Conservation (phyloP, 2,329 filamentous ascomycete species). For the Cucurbitaria berberidis region DNA sequence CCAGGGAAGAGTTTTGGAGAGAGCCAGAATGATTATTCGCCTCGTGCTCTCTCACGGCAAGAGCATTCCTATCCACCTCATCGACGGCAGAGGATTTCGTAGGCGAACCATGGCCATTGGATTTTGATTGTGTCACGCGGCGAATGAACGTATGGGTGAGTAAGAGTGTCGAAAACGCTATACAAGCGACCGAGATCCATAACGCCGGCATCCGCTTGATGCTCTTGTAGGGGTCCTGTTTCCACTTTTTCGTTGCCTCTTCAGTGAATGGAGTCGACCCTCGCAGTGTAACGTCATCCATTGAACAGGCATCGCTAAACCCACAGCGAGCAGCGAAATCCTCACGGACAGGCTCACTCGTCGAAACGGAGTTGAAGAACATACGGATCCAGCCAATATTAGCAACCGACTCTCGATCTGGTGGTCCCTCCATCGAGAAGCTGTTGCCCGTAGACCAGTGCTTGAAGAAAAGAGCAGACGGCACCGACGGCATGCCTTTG, state of each 20-base stretch:
- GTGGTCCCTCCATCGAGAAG: slow-evolving; percentile 55
- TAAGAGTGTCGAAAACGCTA: slow-evolving; percentile 36
- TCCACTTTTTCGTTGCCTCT: slow-evolving; percentile 36
- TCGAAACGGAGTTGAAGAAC: slow-evolving; percentile 58
- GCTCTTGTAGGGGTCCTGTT: slow-evolving; percentile 31
- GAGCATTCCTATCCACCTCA: slow-evolving; percentile 8
- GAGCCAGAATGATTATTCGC: not conserved
- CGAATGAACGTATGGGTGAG: slow-evolving; percentile 40
- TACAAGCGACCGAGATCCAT: slow-evolving; percentile 40
- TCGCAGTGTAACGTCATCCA: slow-evolving; percentile 44
- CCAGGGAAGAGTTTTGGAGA: not conserved
- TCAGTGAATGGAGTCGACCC: slow-evolving; percentile 36
- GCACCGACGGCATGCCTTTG: slow-evolving; percentile 48
- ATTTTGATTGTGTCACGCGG: slow-evolving; percentile 20
- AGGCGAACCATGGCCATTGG: not conserved
- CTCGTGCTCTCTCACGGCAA: slow-evolving; percentile 5
- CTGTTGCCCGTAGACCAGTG: slow-evolving; percentile 58
- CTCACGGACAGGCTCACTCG: slow-evolving; percentile 36
- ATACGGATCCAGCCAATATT: slow-evolving; percentile 55
- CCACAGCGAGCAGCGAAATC: slow-evolving; percentile 41
- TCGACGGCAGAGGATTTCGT: not conserved
- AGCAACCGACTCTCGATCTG: slow-evolving; percentile 48
- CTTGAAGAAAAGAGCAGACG: slow-evolving; percentile 53
- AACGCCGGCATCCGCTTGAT: slow-evolving; percentile 40
- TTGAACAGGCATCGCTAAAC: slow-evolving; percentile 42